phyloP scores from a whole-genome alignment of 2,329 filamentous ascomycete species.

The Cercospora zeae-maydis region DNA sequence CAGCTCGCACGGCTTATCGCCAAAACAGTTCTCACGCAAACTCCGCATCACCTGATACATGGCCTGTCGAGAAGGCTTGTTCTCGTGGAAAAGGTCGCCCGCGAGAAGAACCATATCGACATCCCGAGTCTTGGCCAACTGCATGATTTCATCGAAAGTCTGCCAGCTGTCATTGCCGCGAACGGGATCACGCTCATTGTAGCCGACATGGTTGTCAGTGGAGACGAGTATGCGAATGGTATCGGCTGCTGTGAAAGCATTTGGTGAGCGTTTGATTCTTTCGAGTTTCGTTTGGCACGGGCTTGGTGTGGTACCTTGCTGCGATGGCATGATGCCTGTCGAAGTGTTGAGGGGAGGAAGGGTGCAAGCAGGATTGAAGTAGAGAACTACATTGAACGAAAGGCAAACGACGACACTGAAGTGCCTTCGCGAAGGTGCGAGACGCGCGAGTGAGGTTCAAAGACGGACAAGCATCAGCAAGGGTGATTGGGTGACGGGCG shows the following conservation, averaged over 20 bases:
- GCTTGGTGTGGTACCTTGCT: constrained; percentile 7
- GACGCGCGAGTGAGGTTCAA: background rate
- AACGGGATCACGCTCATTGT: constrained; percentile 85
- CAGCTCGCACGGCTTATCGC: constrained; percentile 91
- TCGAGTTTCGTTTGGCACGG: constrained; percentile 2
- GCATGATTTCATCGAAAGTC: constrained; percentile 93
- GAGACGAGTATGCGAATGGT: constrained; percentile 92
- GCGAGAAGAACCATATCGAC: constrained; percentile 97
- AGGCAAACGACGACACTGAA: background rate
- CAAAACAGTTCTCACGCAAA: constrained; percentile 86
- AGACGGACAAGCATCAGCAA: background rate
- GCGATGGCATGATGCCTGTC: constrained; percentile 6
- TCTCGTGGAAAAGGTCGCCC: constrained; percentile 96
- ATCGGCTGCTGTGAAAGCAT: constrained; percentile 56
- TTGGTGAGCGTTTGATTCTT: constrained; percentile 7
- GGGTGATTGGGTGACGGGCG: background rate
- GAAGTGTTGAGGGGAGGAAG: background rate
- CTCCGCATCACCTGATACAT: constrained; percentile 98
- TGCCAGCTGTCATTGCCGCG: constrained; percentile 98
- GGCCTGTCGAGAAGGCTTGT: constrained; percentile 90
- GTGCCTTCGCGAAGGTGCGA: background rate
- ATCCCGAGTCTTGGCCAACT: constrained; percentile 77
- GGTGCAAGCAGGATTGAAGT: background rate
- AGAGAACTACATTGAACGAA: background rate
- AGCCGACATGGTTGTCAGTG: constrained; percentile 97